Base-by-base conservation (phyloP, 495 filamentous ascomycete genomes). In the Astrocystis sublimbata region DNA sequence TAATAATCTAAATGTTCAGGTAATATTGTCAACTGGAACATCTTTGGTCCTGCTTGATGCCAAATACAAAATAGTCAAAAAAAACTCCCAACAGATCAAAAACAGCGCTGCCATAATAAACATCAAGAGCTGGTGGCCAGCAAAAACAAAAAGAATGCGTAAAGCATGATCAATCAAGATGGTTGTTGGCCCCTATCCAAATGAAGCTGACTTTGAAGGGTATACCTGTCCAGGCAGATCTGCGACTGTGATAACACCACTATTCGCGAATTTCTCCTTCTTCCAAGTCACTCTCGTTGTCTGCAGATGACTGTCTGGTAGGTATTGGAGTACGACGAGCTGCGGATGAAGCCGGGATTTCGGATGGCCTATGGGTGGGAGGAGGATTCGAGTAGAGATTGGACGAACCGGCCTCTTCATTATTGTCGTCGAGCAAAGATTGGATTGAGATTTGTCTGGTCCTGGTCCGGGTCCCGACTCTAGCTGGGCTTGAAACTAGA, bases 181-280 rank as follows among this genome's bases (percentile, higher is more conserved):
- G n/a, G n/a, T n/a, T n/a, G n/a, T n/a, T n/a, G n/a, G n/a, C n/a
- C n/a, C n/a, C n/a, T n/a, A n/a, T 12, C 0, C n/a, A 31, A 8
- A 31, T 5, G 30, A 50, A 50, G 21, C 3, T 33, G 7, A 12
- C 26, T 30, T 30, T 0, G 1, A 12, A 4, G 1, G 6, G 3
- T 45, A 24, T 26, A 10, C 9, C 8, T 24, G 24, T 17, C 5
- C 2, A 7, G 13, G 3, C 19, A 17, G 13, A 49, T 49, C 4
- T 6, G 13, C 30, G 3, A 6, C 26, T 40, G 12, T n/a, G 38
- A 23, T 50, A 6, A 15, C 13, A 0, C 57, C n/a, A 26, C 15
- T 50, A 60, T 15, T 60, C 21, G 3, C 30, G 23, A 50, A 49
- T 40, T 43, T 50, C 31, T 10, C 57, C 43, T 15, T 49, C 31